phyloP scores from a whole-genome alignment of 768 basidiomycete species.

The Auricularia cornea region DNA sequence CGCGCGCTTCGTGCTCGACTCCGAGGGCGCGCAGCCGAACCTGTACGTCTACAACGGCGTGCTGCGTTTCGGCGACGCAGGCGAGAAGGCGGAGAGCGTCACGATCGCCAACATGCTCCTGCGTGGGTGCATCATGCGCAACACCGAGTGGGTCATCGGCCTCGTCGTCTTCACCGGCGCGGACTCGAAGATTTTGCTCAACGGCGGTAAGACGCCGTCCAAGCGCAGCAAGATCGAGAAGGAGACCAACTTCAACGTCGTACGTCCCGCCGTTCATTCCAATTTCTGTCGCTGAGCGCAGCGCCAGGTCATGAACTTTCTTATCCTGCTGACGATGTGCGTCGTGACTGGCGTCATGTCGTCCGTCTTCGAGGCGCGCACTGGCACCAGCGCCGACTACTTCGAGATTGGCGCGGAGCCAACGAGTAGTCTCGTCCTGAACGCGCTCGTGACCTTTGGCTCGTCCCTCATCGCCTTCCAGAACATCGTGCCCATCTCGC shows the following conservation, averaged over 20 bases:
- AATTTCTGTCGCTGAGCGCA: too few relatives aligned
- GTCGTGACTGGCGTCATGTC: conserved; percentile 63
- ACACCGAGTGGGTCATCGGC: conserved; percentile 88
- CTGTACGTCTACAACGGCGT: conserved; percentile 87
- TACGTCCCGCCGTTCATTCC: conserved; percentile 18
- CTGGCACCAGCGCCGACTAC: conserved; percentile 56
- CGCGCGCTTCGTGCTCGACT: conserved; percentile 80
- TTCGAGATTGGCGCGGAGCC: conserved; percentile 66
- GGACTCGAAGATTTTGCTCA: conserved; percentile 89
- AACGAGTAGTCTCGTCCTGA: conserved; percentile 51
- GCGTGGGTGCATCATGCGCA: conserved; percentile 82
- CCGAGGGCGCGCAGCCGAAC: conserved; percentile 90
- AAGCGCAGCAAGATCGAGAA: conserved; percentile 96
- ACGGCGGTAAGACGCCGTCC: conserved; percentile 89
- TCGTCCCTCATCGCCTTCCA: conserved; percentile 94
- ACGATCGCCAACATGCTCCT: conserved; percentile 90
- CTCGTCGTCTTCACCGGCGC: conserved; percentile 90
- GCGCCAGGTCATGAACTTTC: conserved; percentile 68
- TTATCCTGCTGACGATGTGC: conserved; percentile 70
- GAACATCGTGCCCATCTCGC: conserved; percentile 91
- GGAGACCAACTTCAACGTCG: conserved; percentile 97
- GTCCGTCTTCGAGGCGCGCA: conserved; percentile 56
- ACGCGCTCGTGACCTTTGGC: conserved; percentile 84
- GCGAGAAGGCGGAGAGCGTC: conserved; percentile 56
- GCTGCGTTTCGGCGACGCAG: conserved; percentile 61